These are phyloP conservation scores for Persicaria tinctoria DNA, from an alignment of 148 eudicot genomes.

Conservation along the genomic window DNA sequence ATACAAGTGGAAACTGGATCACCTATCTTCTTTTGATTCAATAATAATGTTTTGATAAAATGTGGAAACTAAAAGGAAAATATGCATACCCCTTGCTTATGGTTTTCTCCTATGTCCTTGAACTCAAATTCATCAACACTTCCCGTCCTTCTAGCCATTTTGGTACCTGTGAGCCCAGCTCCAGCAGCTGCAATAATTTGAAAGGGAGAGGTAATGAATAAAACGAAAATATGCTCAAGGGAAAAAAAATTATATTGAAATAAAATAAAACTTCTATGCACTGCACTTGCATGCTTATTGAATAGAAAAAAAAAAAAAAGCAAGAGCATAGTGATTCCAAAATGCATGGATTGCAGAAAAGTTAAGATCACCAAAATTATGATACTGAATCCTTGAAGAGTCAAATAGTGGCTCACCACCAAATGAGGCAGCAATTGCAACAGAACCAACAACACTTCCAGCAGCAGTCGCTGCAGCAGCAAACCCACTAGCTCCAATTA, in stretches of 20 bases:
- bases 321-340: background rate
- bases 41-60: background rate
- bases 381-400: too few species aligned
- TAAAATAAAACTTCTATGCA: background rate
- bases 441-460: constrained; percentile 93
- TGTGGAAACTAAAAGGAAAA: constrained; percentile 9
- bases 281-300: background rate
- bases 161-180: constrained; percentile 91
- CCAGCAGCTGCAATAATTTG: constrained; percentile 66
- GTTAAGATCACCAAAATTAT: background rate
- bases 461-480: constrained; percentile 98
- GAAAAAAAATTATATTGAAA: background rate
- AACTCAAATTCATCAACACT: constrained; percentile 91
- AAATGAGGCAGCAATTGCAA: constrained; percentile 99
- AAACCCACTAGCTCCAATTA: constrained; percentile 92
- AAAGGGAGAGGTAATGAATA: constrained; percentile 5
- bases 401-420: constrained; percentile 46
- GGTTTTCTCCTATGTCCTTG: constrained; percentile 78
- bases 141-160: constrained; percentile 94
- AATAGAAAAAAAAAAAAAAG: background rate
- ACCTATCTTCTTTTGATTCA: background rate
- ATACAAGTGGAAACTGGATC: background rate
- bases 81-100: constrained; percentile 86
- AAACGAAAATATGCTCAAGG: background rate
- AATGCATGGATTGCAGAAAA: background rate